Percentiles rank a stretch among this genome's conserved stretches.
Conservation (phyloP, 2,329 filamentous ascomycete species). For the Trichophyton mentagrophytes region DNA sequence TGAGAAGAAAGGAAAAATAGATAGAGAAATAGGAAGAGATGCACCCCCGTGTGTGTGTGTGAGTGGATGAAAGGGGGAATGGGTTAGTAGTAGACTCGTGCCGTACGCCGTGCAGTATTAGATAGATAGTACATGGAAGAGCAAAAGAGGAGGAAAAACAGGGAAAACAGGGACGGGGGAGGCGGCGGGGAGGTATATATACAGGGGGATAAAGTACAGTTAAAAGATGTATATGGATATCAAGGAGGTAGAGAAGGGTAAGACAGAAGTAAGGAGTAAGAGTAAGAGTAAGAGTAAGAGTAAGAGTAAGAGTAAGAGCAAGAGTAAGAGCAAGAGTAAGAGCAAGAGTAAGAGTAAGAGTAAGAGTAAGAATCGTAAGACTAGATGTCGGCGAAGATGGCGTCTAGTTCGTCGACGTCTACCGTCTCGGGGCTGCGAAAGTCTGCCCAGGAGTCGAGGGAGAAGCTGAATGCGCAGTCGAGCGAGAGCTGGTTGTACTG, state of each 20-base stretch:
- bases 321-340: too few species aligned
- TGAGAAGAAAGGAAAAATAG: background rate
- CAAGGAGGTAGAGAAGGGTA: background rate
- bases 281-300: background rate
- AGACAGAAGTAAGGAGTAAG: background rate
- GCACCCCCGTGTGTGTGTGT: background rate
- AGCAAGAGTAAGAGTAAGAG: too few species aligned
- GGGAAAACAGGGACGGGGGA: background rate
- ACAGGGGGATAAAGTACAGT: background rate
- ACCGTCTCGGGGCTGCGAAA: constrained; percentile 70
- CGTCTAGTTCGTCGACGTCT: constrained; percentile 84
- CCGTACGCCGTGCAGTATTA: constrained; percentile 2
- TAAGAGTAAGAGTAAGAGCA: too few species aligned
- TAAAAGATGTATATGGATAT: background rate
- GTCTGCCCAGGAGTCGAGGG: constrained; percentile 44
- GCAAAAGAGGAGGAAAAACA: background rate
- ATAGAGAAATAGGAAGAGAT: background rate
- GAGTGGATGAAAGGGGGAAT: background rate
- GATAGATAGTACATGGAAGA: background rate
- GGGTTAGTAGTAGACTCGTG: background rate
- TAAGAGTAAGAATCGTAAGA: too few species aligned
- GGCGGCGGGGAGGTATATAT: background rate
- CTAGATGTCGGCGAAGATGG: constrained; percentile 64
- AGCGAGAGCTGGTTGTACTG: constrained; percentile 4
- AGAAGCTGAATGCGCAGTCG: constrained; percentile 23